Evolutionary conservation across 116 monocot species (phyloP).

Genomic region (Phalaenopsis hybrid): DNA sequence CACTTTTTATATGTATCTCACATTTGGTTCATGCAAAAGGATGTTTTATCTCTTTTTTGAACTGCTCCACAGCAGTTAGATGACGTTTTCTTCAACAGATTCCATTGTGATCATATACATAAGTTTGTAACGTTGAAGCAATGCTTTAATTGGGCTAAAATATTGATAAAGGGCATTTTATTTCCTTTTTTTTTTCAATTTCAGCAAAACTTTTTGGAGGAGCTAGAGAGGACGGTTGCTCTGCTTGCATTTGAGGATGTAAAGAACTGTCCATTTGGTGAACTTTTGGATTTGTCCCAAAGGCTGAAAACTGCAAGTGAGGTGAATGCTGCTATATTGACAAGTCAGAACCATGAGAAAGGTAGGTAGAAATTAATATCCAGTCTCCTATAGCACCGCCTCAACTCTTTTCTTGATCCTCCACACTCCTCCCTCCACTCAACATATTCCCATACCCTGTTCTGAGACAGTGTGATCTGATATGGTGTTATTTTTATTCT

Average conservation of each 20-base stretch:
- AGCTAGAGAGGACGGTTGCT: conserved; percentile 51
- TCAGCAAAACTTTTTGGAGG: conserved; percentile 49
- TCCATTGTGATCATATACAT: background rate
- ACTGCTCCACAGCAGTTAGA: background rate
- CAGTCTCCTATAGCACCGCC: background rate
- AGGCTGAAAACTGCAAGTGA: conserved; percentile 88
- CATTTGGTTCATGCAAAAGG: background rate
- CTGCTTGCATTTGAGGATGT: conserved; percentile 53
- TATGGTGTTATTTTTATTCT: too few relatives aligned
- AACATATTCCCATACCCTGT: too few relatives aligned
- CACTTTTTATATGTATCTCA: background rate
- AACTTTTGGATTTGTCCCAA: conserved; percentile 63
- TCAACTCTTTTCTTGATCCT: background rate
- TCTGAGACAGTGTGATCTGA: too few relatives aligned
- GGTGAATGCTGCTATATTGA: conserved; percentile 94
- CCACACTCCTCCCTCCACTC: too few relatives aligned
- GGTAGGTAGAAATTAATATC: conserved; percentile 26
- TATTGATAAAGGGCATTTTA: background rate
- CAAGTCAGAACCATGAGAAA: conserved; percentile 93
- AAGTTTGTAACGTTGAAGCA: background rate
- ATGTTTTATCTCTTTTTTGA: background rate
- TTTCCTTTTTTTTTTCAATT: background rate
- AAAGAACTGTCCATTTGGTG: conserved; percentile 54
- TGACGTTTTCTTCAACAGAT: background rate
- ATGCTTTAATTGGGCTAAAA: background rate